Evolutionary conservation across 176 grass and related monocot species (phyloP).

Genomic region (Cymbopogon citratus): DNA sequence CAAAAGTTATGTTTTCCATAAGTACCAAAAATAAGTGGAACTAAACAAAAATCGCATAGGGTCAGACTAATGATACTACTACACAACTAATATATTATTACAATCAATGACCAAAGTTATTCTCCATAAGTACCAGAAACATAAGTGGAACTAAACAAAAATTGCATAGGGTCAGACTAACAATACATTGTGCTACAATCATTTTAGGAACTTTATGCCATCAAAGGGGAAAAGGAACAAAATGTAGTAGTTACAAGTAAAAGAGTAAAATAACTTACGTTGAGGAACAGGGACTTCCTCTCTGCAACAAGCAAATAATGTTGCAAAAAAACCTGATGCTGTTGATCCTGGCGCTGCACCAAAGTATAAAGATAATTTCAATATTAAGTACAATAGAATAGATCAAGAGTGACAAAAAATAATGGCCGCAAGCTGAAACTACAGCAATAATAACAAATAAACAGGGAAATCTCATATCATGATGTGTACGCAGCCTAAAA

Average conservation of each 20-base stretch:
- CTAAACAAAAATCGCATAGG: no score
- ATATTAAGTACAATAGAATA: conserved; percentile 29
- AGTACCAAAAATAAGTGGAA: no score
- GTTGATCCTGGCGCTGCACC: conserved; percentile 54
- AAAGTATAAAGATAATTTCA: conserved; percentile 25
- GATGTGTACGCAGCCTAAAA: conserved; percentile 11
- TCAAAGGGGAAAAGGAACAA: conserved; percentile 22
- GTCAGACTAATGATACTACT: not conserved
- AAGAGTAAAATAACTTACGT: conserved; percentile 40
- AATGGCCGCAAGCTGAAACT: not conserved
- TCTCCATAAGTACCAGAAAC: not conserved
- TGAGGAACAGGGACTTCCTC: conserved; percentile 66
- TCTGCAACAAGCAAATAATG: conserved; percentile 69
- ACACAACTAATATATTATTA: not conserved
- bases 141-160: conserved; percentile 6
- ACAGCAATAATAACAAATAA: conserved; percentile 18
- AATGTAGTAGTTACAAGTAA: not conserved
- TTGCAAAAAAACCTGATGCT: conserved; percentile 54
- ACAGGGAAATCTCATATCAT: conserved; percentile 6
- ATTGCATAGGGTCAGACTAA: not conserved
- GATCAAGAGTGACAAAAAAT: conserved; percentile 6
- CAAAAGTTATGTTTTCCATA: no score
- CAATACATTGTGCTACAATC: not conserved
- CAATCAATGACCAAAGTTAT: not conserved
- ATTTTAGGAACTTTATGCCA: not conserved